Evolutionary conservation across 2,329 filamentous ascomycete genomes (phyloP), one percentile per base, ranked within the genome.

Genomic region (Botryotinia globosa): DNA sequence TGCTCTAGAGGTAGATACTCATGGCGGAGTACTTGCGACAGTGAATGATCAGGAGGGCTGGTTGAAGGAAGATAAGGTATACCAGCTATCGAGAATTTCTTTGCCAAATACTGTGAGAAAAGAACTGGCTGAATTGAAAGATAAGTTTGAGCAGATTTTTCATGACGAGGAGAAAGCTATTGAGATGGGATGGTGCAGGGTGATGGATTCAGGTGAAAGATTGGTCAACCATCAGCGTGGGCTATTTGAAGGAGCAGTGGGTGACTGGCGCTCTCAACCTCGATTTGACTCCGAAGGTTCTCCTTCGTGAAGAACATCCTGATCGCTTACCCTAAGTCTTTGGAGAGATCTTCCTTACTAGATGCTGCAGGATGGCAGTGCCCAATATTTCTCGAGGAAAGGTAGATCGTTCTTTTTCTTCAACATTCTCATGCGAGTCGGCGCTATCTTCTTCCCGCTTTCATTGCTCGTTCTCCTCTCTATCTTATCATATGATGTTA

Each of bases 121-220:
- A 34, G 62, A 79, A 32, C 58, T 80, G 59, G 32, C 39, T n/a
- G 71, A n/a, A 16, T 61, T 80, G 64, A 77, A 77, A 70, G 63
- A 59, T 2, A 73, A 69, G 20, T 77, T 78, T 29, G 76, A 77
- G 54, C 69, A 74, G n/a, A 72, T 79, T 1, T 75, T 76, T 63
- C 42, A 70, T 42, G 73, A 78, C 64, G 73, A 76, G 29, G 71
- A 74, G 29, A 54, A 42, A 22, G 76, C 77, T 5, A 32, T 76
- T 6, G 20, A n/a, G 34, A 69, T 72, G 45, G 75, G 76, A 16
- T 70, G 67, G 16, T 78, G 77, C 45, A 45, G 63, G 32, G 48
- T 72, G n/a, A 45, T 74, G 39, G 34, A 29, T 22, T 10, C n/a
- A 20, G 48, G 68, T 10, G 66, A 69, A 54, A 62, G 59, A 32